Evolutionary conservation across 441 rosid genomes (phyloP).

Genomic region (Adansonia rubrostipa): DNA sequence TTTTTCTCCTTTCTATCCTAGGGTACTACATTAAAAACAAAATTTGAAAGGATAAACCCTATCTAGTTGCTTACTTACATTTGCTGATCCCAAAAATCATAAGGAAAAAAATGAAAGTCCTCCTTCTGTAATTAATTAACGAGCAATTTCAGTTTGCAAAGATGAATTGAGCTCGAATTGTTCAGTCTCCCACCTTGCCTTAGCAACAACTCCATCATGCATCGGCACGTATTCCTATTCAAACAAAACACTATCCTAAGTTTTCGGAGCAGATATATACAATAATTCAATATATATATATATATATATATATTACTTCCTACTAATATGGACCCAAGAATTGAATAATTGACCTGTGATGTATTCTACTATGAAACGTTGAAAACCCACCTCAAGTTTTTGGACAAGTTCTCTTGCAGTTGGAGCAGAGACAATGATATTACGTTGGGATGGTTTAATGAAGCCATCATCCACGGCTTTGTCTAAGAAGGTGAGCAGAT

Average conservation of each 20-base stretch:
- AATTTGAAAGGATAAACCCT: constrained; percentile 24
- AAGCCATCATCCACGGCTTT: constrained; percentile 55
- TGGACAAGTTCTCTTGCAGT: constrained; percentile 40
- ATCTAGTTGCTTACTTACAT: constrained; percentile 18
- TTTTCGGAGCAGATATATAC: not conserved
- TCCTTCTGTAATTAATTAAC: constrained; percentile 33
- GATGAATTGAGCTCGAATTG: constrained; percentile 47
- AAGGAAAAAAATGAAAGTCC: not conserved
- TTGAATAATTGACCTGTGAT: not conserved
- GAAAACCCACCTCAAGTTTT: constrained; percentile 44
- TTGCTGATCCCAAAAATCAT: not conserved
- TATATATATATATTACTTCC: not conserved
- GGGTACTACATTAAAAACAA: constrained; percentile 25
- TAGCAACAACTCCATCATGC: constrained; percentile 37
- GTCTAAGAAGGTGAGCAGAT: constrained; percentile 44
- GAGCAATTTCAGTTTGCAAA: constrained; percentile 48
- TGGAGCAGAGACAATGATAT: constrained; percentile 48
- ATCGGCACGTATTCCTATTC: constrained; percentile 45
- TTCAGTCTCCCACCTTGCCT: constrained; percentile 45
- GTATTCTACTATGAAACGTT: not conserved
- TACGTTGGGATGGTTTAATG: constrained; percentile 40
- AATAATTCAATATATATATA: not conserved
- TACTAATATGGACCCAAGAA: not conserved
- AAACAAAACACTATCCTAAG: constrained; percentile 2
- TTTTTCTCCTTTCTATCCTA: constrained; percentile 19